phyloP scores from a whole-genome alignment of 2,329 filamentous ascomycete species.

The Calcarisporium arbuscula region DNA sequence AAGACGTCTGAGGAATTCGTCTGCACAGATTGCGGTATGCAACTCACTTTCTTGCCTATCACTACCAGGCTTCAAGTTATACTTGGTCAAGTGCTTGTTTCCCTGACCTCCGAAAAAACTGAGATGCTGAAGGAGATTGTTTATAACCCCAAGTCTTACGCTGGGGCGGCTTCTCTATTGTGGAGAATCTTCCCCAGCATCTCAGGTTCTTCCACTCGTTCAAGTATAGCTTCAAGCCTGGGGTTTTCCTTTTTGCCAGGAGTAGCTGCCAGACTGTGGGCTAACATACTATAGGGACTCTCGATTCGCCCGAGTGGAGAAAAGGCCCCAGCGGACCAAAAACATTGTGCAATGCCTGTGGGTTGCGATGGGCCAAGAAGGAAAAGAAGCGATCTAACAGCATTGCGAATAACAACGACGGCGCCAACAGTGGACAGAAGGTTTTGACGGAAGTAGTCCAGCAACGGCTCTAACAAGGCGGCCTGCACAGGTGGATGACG shows the following conservation, averaged over 20 bases:
- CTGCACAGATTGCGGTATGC: conserved; percentile 82
- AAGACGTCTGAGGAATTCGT: conserved; percentile 86
- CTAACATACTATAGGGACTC: conserved; percentile 48
- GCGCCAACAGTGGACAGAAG: conserved; percentile 17
- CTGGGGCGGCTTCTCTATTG: no score
- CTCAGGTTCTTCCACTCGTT: background rate
- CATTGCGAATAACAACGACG: conserved; percentile 10
- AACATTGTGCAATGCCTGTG: conserved; percentile 92
- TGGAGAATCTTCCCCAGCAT: no score
- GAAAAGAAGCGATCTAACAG: conserved; percentile 64
- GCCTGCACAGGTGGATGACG: no score
- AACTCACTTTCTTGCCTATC: background rate
- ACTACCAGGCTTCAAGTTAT: no score
- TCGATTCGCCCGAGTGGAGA: conserved; percentile 93
- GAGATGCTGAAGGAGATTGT: no score
- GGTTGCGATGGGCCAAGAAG: conserved; percentile 69
- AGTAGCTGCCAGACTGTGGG: background rate
- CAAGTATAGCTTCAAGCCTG: conserved; percentile 7
- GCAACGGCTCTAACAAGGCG: no score
- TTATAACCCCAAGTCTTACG: no score
- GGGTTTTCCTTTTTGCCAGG: background rate
- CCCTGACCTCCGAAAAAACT: no score
- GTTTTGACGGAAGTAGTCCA: background rate
- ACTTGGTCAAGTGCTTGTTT: no score
- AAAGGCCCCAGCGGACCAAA: conserved; percentile 91